A percentile compares a stretch with the other conserved stretches of the same genome.
Evolutionary conservation across 257 asterid genomes (phyloP).

Genomic region (Henckelia pumila): DNA sequence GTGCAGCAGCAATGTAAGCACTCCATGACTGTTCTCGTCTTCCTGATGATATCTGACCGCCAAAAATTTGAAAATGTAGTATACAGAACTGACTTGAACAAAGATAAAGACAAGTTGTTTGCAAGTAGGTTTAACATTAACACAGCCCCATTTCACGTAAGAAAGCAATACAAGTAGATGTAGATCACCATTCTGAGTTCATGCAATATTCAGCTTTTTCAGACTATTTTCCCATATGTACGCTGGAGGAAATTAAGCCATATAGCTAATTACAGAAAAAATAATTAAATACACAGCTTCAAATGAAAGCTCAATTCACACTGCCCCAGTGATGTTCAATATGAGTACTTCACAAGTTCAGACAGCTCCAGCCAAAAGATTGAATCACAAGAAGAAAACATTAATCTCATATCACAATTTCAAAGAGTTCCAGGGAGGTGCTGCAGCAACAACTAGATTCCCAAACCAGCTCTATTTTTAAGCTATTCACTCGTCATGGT

Average conservation of each 20-base stretch:
- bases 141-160: constrained; percentile 16
- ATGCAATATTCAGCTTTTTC: not conserved
- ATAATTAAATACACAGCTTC: not conserved
- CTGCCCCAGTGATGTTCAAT: not conserved
- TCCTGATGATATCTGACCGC: constrained; percentile 80
- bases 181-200: not conserved
- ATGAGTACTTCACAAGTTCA: not conserved
- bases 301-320: not conserved
- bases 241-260: not conserved
- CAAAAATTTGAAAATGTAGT: constrained; percentile 25
- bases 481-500: not conserved
- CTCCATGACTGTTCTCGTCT: constrained; percentile 99
- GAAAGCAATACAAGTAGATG: constrained; percentile 14
- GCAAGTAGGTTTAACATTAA: constrained; percentile 8
- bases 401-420: not conserved
- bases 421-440: not conserved
- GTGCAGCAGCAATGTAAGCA: constrained; percentile 98
- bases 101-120: constrained; percentile 12
- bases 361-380: not conserved
- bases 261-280: not conserved
- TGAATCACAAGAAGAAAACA: not conserved
- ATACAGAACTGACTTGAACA: constrained; percentile 10
- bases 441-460: not conserved
- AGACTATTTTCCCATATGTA: not conserved
- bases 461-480: not conserved